These are phyloP conservation scores for Periglandula ipomoeae DNA, from an alignment of 2,329 filamentous ascomycete species.

Conservation along the genomic window DNA sequence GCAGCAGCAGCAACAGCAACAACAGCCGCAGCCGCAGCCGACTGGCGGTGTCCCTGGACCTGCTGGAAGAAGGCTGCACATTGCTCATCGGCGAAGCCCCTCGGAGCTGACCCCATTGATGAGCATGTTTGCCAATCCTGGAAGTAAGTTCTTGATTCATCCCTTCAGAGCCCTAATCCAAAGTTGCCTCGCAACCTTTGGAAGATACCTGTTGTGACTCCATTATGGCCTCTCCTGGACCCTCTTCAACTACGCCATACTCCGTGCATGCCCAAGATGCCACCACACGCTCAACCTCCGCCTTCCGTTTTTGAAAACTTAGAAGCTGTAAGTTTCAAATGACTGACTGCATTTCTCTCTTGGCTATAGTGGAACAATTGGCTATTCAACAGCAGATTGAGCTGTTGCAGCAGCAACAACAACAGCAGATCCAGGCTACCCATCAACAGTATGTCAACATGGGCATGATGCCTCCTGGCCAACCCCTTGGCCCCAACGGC, in stretches of 20 bases:
- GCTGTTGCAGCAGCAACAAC: slow-evolving; percentile 92
- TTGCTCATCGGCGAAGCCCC: slow-evolving; percentile 92
- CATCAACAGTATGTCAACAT: slow-evolving; percentile 98
- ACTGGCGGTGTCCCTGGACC: slow-evolving; percentile 59
- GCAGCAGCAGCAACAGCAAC: slow-evolving; percentile 33
- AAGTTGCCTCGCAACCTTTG: background rate
- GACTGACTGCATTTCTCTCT: slow-evolving; percentile 4
- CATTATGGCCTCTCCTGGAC: background rate
- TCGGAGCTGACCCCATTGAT: slow-evolving; percentile 96
- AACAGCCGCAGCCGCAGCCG: slow-evolving; percentile 37
- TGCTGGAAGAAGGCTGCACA: slow-evolving; percentile 83
- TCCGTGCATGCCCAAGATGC: too few species aligned
- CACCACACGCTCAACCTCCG: too few species aligned
- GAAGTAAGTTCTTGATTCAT: slow-evolving; percentile 42
- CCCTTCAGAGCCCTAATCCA: background rate
- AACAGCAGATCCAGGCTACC: slow-evolving; percentile 92
- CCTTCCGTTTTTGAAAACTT: background rate
- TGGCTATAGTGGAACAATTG: slow-evolving; percentile 77
- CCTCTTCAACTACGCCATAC: too few species aligned
- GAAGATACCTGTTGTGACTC: background rate
- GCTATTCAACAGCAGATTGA: slow-evolving; percentile 98
- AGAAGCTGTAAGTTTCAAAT: background rate
- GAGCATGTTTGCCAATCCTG: slow-evolving; percentile 70
- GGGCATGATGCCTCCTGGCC: slow-evolving; percentile 84
- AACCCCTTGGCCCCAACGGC: slow-evolving; percentile 59